Evolutionary conservation across 2,329 filamentous ascomycete species (phyloP).

Genomic region (Trichoderma sp.): DNA sequence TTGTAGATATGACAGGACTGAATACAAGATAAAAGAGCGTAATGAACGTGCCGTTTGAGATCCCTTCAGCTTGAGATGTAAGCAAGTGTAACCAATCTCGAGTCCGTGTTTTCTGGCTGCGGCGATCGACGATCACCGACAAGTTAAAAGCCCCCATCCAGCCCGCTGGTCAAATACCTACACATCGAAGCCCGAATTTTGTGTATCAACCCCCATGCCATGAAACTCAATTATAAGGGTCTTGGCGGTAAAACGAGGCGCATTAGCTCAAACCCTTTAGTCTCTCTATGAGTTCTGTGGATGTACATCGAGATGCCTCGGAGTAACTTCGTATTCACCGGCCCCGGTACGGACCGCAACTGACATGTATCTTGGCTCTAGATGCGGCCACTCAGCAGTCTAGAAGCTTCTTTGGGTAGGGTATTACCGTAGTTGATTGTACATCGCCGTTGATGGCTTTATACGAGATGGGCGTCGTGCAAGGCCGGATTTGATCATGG

Average conservation of each 20-base stretch:
- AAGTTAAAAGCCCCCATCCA: neutral
- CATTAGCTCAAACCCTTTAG: constrained; percentile 13
- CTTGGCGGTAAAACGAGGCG: constrained; percentile 16
- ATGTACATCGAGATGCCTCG: neutral
- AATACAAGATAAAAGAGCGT: neutral
- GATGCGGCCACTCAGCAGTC: constrained; percentile 9
- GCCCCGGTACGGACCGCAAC: neutral
- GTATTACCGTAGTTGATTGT: neutral
- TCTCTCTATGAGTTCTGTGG: neutral
- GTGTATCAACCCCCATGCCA: neutral
- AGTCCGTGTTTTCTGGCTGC: neutral
- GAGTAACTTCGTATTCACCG: constrained; percentile 16
- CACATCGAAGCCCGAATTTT: neutral
- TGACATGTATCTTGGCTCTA: neutral
- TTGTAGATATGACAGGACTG: neutral
- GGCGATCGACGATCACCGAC: neutral
- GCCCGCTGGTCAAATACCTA: neutral
- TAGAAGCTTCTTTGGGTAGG: neutral
- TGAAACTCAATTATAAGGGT: neutral
- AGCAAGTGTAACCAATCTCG: neutral
- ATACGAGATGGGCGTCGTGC: neutral
- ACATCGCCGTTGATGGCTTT: neutral
- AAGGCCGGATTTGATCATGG: neutral
- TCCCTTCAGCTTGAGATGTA: neutral
- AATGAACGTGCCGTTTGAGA: neutral